Evolutionary conservation across 352 stramenopile genomes (phyloP).

Genomic region (Globisporangium iwayamae): DNA sequence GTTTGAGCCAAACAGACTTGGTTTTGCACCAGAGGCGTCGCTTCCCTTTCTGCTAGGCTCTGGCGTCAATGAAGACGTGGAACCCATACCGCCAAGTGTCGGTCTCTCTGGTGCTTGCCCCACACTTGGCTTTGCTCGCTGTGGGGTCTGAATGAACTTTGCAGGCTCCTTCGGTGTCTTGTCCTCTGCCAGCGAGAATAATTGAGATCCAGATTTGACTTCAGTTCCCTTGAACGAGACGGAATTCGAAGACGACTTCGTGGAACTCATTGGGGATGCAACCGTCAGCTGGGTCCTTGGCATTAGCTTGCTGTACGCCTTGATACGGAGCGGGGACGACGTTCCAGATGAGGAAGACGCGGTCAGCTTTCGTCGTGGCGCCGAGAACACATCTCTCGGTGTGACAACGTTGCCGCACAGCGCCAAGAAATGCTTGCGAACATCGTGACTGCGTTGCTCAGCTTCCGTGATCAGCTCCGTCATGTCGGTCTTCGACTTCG

Average conservation of each 20-base stretch:
- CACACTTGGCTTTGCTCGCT: slow-evolving; percentile 33
- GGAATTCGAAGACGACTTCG: slow-evolving; percentile 33
- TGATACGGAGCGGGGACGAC: slow-evolving; percentile 33
- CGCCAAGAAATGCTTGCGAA: slow-evolving; percentile 48
- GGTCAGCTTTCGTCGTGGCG: slow-evolving; percentile 35
- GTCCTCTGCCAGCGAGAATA: slow-evolving; percentile 58
- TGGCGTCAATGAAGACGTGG: slow-evolving; percentile 4
- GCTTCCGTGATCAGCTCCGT: slow-evolving; percentile 37
- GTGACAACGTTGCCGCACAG: slow-evolving; percentile 63
- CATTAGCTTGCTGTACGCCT: slow-evolving; percentile 70
- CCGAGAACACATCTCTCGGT: slow-evolving; percentile 48
- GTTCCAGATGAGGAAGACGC: slow-evolving; percentile 12
- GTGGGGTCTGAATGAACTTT: slow-evolving; percentile 46
- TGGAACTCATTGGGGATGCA: slow-evolving; percentile 55
- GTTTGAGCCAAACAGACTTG: slow-evolving; percentile 10
- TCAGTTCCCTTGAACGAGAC: slow-evolving; percentile 59
- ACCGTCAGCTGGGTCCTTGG: slow-evolving; percentile 61
- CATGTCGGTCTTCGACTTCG: slow-evolving; percentile 46
- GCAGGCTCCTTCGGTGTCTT: slow-evolving; percentile 49
- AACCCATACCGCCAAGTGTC: slow-evolving; percentile 25
- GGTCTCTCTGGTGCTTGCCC: slow-evolving; percentile 40
- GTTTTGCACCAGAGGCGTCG: background rate
- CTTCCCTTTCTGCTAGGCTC: slow-evolving; percentile 4
- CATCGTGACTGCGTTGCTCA: slow-evolving; percentile 40
- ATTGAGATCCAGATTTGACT: slow-evolving; percentile 51